phyloP scores from a whole-genome alignment of 257 asterid species.

The Solanum sitiens region DNA sequence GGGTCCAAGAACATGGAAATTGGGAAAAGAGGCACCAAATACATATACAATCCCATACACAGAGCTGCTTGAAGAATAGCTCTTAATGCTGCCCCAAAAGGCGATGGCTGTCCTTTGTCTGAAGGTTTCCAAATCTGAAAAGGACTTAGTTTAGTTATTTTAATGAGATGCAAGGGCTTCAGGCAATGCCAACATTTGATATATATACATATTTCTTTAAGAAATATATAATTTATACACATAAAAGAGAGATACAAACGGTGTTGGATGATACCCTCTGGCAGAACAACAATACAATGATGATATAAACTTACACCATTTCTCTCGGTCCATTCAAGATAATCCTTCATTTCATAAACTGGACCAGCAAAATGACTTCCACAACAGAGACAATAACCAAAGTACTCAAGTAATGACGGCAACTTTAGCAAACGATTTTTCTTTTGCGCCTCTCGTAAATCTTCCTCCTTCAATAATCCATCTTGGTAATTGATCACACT shows the following conservation, averaged over 20 bases:
- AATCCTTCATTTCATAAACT: slow-evolving; percentile 84
- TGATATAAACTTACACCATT: slow-evolving; percentile 49
- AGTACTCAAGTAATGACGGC: slow-evolving; percentile 73
- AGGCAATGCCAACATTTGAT: neutral
- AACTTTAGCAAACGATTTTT: slow-evolving; percentile 62
- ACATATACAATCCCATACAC: slow-evolving; percentile 86
- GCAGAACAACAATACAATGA: neutral
- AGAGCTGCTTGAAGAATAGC: slow-evolving; percentile 77
- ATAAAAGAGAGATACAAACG: neutral
- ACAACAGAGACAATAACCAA: slow-evolving; percentile 83
- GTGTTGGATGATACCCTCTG: neutral
- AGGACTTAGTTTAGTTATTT: neutral
- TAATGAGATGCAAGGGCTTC: neutral
- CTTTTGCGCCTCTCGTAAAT: slow-evolving; percentile 65
- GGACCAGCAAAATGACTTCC: slow-evolving; percentile 99
- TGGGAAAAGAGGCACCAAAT: slow-evolving; percentile 74
- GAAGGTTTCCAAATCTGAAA: slow-evolving; percentile 69
- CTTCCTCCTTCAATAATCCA: slow-evolving; percentile 69
- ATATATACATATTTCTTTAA: neutral
- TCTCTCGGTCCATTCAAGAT: slow-evolving; percentile 79
- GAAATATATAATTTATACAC: neutral
- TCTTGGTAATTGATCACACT: slow-evolving; percentile 83
- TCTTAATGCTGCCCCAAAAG: slow-evolving; percentile 64
- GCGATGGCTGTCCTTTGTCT: slow-evolving; percentile 68
- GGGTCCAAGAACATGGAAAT: slow-evolving; percentile 75